phyloP scores from a whole-genome alignment of 768 basidiomycete species.

The Tricholoma saponaceum region DNA sequence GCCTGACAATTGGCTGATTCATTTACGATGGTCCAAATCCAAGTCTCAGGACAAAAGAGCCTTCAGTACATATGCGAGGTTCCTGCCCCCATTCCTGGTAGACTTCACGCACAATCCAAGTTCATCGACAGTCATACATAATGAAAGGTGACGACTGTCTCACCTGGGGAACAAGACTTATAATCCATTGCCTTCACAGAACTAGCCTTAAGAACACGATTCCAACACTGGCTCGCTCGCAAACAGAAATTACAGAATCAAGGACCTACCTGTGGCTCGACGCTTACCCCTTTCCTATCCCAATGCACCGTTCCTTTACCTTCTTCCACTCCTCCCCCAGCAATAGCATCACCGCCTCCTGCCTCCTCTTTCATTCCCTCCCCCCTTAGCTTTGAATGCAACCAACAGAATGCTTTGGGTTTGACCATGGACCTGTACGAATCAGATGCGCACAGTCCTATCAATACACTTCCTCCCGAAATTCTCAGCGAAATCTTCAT shows the following conservation, averaged over 20 bases:
- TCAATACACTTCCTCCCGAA: neutral
- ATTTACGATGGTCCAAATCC: too few relatives aligned
- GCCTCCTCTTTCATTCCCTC: too few relatives aligned
- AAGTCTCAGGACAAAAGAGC: too few relatives aligned
- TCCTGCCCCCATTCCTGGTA: too few relatives aligned
- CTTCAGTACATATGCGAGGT: too few relatives aligned
- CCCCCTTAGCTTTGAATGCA: neutral
- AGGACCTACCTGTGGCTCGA: neutral
- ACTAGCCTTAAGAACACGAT: neutral
- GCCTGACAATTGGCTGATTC: neutral
- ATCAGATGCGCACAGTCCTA: neutral
- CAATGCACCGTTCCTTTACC: too few relatives aligned
- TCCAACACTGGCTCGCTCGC: neutral
- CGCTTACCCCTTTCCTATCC: neutral
- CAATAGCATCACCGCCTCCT: too few relatives aligned
- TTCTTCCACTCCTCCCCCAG: too few relatives aligned
- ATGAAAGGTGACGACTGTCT: neutral
- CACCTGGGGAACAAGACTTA: neutral
- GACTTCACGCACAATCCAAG: too few relatives aligned
- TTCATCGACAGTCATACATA: neutral
- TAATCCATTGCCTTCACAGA: neutral
- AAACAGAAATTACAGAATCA: neutral
- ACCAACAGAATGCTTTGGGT: neutral
- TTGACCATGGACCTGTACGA: neutral
- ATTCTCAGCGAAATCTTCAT: neutral